Conservation (phyloP, 2,329 filamentous ascomycete genomes). For the Aureobasidium pullulans region DNA sequence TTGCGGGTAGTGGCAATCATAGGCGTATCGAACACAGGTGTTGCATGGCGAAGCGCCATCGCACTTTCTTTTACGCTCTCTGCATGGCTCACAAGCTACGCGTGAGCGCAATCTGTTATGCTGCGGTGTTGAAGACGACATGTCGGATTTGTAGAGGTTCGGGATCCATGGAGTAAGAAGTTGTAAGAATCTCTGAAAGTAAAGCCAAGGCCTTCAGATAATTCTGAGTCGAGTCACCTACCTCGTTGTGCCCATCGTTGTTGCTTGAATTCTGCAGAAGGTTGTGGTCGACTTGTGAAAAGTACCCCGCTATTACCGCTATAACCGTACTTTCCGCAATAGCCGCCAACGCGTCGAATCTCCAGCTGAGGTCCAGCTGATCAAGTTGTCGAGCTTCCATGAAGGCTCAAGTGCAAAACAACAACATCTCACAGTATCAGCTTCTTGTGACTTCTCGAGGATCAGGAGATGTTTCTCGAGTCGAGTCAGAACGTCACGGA, state of each 20-base stretch:
- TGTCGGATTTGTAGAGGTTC: not conserved
- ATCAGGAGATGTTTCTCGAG: no score
- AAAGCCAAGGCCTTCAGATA: not conserved
- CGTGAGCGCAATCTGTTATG: conserved; percentile 6
- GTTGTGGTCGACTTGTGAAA: not conserved
- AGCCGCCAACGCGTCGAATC: no score
- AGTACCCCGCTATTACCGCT: not conserved
- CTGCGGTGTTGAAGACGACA: not conserved
- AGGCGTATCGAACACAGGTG: conserved; percentile 48
- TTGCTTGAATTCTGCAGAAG: not conserved
- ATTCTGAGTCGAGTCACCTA: not conserved
- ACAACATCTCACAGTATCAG: no score
- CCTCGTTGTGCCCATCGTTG: not conserved
- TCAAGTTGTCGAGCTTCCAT: not conserved
- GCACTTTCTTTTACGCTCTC: conserved; percentile 51
- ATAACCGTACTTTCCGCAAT: not conserved
- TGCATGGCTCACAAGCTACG: conserved; percentile 38
- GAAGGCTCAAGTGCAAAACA: no score
- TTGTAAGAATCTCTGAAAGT: not conserved
- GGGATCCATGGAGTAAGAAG: no score
- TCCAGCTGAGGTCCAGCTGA: not conserved
- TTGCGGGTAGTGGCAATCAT: conserved; percentile 43
- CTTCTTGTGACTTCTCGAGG: no score
- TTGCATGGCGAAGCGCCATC: conserved; percentile 47
- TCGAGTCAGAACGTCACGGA: no score